Base-by-base conservation (phyloP, 345 rosid genomes). In the Eucalyptus polyanthemos region DNA sequence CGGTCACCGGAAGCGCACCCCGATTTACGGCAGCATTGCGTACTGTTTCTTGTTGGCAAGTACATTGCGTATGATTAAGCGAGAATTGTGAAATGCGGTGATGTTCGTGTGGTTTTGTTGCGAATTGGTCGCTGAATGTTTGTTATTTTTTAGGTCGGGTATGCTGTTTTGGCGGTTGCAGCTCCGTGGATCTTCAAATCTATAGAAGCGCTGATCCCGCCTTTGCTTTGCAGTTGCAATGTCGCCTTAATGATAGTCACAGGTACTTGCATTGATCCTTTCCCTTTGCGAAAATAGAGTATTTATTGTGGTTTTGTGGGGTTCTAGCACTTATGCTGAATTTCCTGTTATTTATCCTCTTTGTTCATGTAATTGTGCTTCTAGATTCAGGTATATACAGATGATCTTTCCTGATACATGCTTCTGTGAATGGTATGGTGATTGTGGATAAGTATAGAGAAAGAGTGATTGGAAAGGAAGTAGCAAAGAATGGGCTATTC, bases 1-100 rank as follows among this genome's bases (percentile, higher is more conserved):
- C n/a, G 99, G 97, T 92, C 97, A 96, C 92, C 94, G 98, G 93
- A 96, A 97, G 94, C 94, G 97, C 44, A 94, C 96, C 91, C 94
- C 95, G 88, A 90, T 97, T 85, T 89, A 96, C 87, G 99, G 99
- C 67, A 94, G 98, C 88, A 92, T 96, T 88, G 89, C 94, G 65
- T 96, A 93, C 93, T 94, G 94, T 88, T 60, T 95, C 87, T 34
- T 96, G 91, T 92, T 97, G 97, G 98, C 93, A 94, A 93, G 97
- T 94, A 58, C 89, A n/a, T 90, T 67, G 58, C 85, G 42, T 25
- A 53, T 31, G 40, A 47, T 87, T 83, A 62, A 65, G 89, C 67
- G 62, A 31, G 47, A 45, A 5, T 88, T 58, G 12, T 29, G 24
- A 65, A 40, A 21, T 60, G 50, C 34, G 40, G 0, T 8, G 87